Conservation (phyloP, 768 basidiomycete genomes). For the Leccinum variicolor region DNA sequence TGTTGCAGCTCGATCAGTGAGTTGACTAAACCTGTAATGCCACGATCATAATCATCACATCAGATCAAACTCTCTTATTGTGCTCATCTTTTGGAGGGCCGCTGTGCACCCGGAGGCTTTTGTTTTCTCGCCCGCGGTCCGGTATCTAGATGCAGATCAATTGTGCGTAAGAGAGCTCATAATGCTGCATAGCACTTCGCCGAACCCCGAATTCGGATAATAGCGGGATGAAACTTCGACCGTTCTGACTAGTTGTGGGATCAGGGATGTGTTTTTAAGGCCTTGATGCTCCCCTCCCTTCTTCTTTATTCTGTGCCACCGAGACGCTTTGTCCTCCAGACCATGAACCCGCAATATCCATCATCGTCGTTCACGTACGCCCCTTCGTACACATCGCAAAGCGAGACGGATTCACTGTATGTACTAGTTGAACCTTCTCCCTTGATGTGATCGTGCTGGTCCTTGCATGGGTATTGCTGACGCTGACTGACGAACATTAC, state of each 20-base stretch:
- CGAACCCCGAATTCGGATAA: slow-evolving; percentile 4
- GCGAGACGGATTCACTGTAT: slow-evolving; percentile 9
- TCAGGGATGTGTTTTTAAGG: slow-evolving; percentile 5
- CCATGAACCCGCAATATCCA: background rate
- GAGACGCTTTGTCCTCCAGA: background rate
- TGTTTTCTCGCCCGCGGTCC: background rate
- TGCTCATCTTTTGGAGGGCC: background rate
- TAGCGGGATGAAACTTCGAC: background rate
- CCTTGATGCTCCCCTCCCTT: background rate
- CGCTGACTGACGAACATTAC: background rate
- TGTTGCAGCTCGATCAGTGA: background rate
- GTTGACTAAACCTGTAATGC: background rate
- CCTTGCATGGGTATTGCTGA: background rate
- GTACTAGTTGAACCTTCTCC: background rate
- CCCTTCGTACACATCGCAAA: background rate
- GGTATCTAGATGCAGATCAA: background rate
- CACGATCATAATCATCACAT: background rate
- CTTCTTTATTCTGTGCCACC: background rate
- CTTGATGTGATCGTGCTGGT: background rate
- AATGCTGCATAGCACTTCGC: slow-evolving; percentile 2
- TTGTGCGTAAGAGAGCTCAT: background rate
- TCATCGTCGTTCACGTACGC: background rate
- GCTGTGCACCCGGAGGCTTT: background rate
- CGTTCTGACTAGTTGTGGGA: background rate
- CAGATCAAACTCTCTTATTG: background rate